Base-by-base conservation (phyloP, 2,329 filamentous ascomycete species). In the Fusarium citri region DNA sequence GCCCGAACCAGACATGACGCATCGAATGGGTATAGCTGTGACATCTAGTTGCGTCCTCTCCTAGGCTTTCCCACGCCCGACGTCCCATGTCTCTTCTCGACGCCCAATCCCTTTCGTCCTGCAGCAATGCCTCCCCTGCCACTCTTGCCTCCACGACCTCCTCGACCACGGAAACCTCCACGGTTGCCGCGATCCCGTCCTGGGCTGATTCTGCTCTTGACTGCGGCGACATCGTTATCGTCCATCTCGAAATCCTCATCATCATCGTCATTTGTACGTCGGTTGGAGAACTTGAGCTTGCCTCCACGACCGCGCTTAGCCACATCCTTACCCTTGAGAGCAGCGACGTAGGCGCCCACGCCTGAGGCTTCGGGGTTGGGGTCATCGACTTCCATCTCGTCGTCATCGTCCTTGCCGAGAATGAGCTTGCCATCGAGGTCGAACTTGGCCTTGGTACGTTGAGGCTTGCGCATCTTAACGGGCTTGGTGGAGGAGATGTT, bases 401-500 rank as follows among this genome's bases (percentile, higher is more conserved):
- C 83, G 45, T 86, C 83, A 48, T 80, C 80, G 50, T 87, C 86
- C 73, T 86, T 84, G 73, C 90, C 91, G 55, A 97, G 85, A 70
- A 97, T 87, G 43, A 97, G 87, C 81, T 94, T 96, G 66, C 93
- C 93, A 77, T 97, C 93, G 50, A 91, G 80, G 75, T 96, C 90
- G 16, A 85, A 85, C 83, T 89, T 92, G 55, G 90, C 90, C 79
- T 91, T 92, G 54, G 84, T 86, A 66, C 77, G 80, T 43, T 82
- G 87, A 55, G 84, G 84, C 74, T 86, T 85, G 77, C 87, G 87
- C 72, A 87, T 80, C 77, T 89, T 91, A 58, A 87, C 81, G 6
- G 94, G 95, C 79, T 94, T 95, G 14, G 94, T 97, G 8, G 93
- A 93, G 5, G 94, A 97, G 76, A 99, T 98, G 78, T 94, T 96